Evolutionary conservation across 2,329 filamentous ascomycete genomes (phyloP).

Genomic region (Tolypocladium guangdongense): DNA sequence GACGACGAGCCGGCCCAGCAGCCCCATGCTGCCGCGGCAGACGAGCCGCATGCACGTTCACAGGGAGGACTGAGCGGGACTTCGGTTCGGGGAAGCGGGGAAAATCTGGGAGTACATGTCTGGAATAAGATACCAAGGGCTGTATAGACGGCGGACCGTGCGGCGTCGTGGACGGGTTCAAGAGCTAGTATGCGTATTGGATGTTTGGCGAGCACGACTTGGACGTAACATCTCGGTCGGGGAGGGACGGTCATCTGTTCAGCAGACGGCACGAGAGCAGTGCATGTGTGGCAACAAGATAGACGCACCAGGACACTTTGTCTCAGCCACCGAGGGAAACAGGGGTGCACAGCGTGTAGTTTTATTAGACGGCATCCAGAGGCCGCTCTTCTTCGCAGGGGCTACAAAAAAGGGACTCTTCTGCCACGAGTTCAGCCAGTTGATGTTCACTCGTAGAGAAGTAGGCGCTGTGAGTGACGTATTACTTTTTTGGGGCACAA

Average conservation of each 20-base stretch:
- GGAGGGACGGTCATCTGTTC: background rate
- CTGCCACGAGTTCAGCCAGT: background rate
- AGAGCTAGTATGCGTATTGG: background rate
- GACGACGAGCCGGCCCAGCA: slow-evolving; percentile 36
- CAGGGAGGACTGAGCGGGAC: slow-evolving; percentile 21
- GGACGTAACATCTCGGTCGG: background rate
- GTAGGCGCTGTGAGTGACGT: background rate
- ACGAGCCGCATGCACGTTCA: slow-evolving; percentile 27
- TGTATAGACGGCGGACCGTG: background rate
- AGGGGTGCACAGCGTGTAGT: background rate
- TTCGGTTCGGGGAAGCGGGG: background rate
- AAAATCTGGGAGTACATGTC: background rate
- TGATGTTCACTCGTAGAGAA: background rate
- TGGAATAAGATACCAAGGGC: background rate
- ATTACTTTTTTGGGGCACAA: background rate
- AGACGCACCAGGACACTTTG: background rate
- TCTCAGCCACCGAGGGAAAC: background rate
- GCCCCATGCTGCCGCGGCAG: slow-evolving; percentile 30
- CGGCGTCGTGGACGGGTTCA: background rate
- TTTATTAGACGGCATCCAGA: background rate
- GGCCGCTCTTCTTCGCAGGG: background rate
- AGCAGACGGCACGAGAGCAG: background rate
- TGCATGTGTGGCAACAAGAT: background rate
- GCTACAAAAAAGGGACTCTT: background rate
- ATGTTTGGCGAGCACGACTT: background rate